Percentiles rank a stretch among this genome's conserved stretches.
Conservation (phyloP, 2,329 filamentous ascomycete genomes). For the Cercospora sesami region DNA sequence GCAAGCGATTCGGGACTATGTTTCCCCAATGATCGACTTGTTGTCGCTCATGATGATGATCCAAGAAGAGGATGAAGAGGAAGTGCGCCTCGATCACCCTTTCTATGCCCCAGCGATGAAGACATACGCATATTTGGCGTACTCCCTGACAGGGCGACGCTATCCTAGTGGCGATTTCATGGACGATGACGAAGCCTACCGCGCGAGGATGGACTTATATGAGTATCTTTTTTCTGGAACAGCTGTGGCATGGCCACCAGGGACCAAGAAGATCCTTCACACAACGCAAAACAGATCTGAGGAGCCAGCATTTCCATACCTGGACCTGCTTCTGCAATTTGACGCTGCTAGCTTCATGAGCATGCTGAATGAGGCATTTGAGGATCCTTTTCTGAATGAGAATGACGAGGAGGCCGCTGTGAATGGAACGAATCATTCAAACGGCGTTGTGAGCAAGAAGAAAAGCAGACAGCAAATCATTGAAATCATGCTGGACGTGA, state of each 20-base stretch:
- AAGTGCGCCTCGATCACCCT: slow-evolving; percentile 46
- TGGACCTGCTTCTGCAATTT: slow-evolving; percentile 80
- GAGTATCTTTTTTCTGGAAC: slow-evolving; percentile 90
- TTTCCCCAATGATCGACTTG: slow-evolving; percentile 85
- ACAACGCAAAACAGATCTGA: slow-evolving; percentile 57
- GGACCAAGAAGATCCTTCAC: slow-evolving; percentile 59
- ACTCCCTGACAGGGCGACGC: slow-evolving; percentile 81
- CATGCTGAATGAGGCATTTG: slow-evolving; percentile 94
- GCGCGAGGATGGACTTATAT: slow-evolving; percentile 85
- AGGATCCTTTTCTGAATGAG: slow-evolving; percentile 85
- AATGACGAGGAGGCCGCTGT: slow-evolving; percentile 54
- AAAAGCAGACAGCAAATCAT: slow-evolving; percentile 90
- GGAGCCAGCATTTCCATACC: slow-evolving; percentile 79
- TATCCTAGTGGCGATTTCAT: slow-evolving; percentile 83
- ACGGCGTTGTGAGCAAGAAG: slow-evolving; percentile 34
- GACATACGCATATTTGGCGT: slow-evolving; percentile 92
- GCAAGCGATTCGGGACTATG: slow-evolving; percentile 80
- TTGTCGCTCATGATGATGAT: slow-evolving; percentile 61
- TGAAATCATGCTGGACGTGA: slow-evolving; percentile 85
- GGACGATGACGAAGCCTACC: slow-evolving; percentile 67
- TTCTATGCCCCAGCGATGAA: slow-evolving; percentile 76
- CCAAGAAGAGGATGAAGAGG: slow-evolving; percentile 58
- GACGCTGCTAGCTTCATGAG: slow-evolving; percentile 92
- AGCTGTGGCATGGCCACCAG: slow-evolving; percentile 71
- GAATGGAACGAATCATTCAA: slow-evolving; percentile 32